Evolutionary conservation across 345 rosid genomes (phyloP), one percentile per base, ranked within the genome.

Genomic region (Physaria fendleri): DNA sequence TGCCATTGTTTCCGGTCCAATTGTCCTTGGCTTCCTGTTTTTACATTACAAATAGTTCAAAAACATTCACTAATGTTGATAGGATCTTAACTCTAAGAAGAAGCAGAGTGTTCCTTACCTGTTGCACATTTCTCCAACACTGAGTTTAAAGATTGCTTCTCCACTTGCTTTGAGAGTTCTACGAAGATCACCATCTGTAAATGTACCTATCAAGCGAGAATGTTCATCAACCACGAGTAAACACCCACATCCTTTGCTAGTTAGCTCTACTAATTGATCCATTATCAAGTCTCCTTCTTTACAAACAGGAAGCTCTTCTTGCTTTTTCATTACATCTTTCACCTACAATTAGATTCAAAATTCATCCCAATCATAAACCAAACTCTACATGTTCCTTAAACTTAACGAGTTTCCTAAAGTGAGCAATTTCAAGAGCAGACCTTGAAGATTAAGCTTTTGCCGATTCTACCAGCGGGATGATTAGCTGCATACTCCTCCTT

Each of bases 391-490:
- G 15, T 6, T 29, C 55, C 55, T 44, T 8, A 17, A 54, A 38
- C 43, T 14, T 14, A 63, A 37, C 12, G 56, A 18, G 3, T 32
- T n/a, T 33, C 42, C 3, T 7, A 34, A 20, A 5, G 1, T 37
- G 39, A 45, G 55, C 15, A 55, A 37, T 7, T 66, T 46, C 12
- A 41, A 66, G 43, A 58, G 3, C 37, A 23, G 25, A 89, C 99
- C 97, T 87, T 94, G 74, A 87, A 94, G 42, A 87, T 87, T 74
- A 94, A 81, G 77, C 81, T 78, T 66, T 94, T 90, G 41, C 99
- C 97, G 39, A 90, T 94, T 75, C 90, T 80, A 3, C 97, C 99
- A 11, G 96, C 99, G 0, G 96, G 99, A 66, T 94, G 97, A 77
- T 90, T 94, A 9, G 95, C 59, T 0, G 96, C 99, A 42, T 94